A percentile compares a stretch with the other conserved stretches of the same genome.
These are phyloP conservation scores for Hypoxylon lenormandii DNA, from an alignment of 495 filamentous ascomycete genomes.

Conservation along the genomic window DNA sequence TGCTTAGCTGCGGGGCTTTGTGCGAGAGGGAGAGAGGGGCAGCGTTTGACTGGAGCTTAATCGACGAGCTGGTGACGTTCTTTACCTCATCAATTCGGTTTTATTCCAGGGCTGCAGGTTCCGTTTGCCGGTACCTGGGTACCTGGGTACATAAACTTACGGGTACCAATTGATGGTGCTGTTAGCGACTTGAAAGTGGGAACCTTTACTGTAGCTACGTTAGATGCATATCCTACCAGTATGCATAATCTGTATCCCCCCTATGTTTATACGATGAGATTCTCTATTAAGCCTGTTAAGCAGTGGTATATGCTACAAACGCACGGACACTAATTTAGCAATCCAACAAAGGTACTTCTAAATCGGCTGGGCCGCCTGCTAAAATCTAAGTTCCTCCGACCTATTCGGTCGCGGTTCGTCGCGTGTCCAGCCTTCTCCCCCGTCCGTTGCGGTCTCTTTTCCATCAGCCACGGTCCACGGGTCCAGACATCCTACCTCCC, in stretches of 20 bases:
- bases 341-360: slow-evolving; percentile 34
- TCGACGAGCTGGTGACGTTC: slow-evolving; percentile 41
- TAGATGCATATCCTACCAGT: no score
- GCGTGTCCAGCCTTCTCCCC: slow-evolving; percentile 43
- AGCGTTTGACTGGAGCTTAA: slow-evolving; percentile 17
- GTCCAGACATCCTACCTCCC: slow-evolving; percentile 15
- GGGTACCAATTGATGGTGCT: no score
- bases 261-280: no score
- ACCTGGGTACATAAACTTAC: no score
- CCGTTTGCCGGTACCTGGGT: slow-evolving; percentile 8
- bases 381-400: slow-evolving; percentile 39
- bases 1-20: slow-evolving; percentile 45
- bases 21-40: slow-evolving; percentile 42
- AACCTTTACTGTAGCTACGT: no score
- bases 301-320: slow-evolving; percentile 1
- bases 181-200: no score
- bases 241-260: no score
- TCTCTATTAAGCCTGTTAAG: neutral
- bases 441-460: slow-evolving; percentile 18
- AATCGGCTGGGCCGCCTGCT: slow-evolving; percentile 18
- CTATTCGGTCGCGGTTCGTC: slow-evolving; percentile 47
- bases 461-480: slow-evolving; percentile 39
- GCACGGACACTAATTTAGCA: slow-evolving; percentile 23
- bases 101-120: slow-evolving; percentile 1
- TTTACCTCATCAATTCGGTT: slow-evolving; percentile 40